These are phyloP conservation scores for Coelastrella sp. DNA, from an alignment of 139 green algal species.

Conservation along the genomic window DNA sequence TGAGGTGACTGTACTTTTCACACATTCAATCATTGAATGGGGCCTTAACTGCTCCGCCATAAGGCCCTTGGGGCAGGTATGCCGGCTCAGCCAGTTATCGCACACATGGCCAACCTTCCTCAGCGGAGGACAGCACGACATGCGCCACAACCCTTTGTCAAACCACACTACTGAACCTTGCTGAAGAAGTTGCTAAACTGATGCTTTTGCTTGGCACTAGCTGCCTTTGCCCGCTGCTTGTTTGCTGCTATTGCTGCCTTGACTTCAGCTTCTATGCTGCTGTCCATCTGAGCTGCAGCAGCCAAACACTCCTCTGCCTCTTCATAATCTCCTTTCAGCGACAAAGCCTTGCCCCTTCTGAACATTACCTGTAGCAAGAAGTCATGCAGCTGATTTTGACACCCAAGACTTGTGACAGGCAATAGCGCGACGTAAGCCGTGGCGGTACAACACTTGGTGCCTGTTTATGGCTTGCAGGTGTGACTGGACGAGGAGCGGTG, in stretches of 20 bases:
- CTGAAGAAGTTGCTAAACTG: constrained; percentile 73
- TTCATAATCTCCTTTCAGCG: constrained; percentile 71
- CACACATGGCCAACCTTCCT: too few species aligned
- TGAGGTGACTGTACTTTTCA: too few species aligned
- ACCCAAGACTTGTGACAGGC: background rate
- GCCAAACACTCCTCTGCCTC: constrained; percentile 63
- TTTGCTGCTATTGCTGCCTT: constrained; percentile 59
- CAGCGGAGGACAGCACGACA: too few species aligned
- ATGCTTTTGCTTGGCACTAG: constrained; percentile 62
- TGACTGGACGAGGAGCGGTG: too few species aligned
- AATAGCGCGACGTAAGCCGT: background rate
- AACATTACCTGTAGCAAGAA: constrained; percentile 58
- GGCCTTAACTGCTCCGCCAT: too few species aligned
- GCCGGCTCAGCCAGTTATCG: too few species aligned
- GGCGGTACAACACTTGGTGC: too few species aligned
- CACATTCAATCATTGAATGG: too few species aligned
- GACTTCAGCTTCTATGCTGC: constrained; percentile 50
- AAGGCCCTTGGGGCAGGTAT: too few species aligned
- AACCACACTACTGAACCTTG: too few species aligned
- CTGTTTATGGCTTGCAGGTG: too few species aligned
- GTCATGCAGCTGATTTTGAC: background rate
- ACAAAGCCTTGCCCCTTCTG: constrained; percentile 65
- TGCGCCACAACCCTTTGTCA: too few species aligned
- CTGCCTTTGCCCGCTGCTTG: constrained; percentile 59
- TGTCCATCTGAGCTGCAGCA: constrained; percentile 54